A percentile compares a stretch with the other conserved stretches of the same genome.
Evolutionary conservation across 129 eudicot genomes (phyloP).

Genomic region (Deinandra increscens): DNA sequence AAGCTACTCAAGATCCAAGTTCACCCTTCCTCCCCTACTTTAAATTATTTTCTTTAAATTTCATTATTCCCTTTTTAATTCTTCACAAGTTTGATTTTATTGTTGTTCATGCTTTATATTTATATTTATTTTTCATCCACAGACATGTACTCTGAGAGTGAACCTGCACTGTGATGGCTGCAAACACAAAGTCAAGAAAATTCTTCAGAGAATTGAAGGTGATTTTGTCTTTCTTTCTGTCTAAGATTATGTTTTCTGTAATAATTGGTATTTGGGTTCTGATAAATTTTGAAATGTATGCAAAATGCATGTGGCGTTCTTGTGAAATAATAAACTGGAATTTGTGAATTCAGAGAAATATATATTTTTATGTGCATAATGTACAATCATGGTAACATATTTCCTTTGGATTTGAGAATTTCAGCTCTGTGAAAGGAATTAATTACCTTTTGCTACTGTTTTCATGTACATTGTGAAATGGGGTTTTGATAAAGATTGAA

Average conservation of each 20-base stretch:
- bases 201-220: slow-evolving; percentile 54
- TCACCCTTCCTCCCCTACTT: not conserved
- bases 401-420: slow-evolving; percentile 10
- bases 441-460: not conserved
- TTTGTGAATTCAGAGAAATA: not conserved
- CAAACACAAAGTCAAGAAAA: slow-evolving; percentile 52
- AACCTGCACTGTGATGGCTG: slow-evolving; percentile 56
- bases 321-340: slow-evolving; percentile 19
- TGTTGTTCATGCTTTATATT: not conserved
- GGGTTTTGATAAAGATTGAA: slow-evolving; percentile 22
- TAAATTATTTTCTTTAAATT: not conserved
- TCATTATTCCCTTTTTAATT: not conserved
- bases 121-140: not conserved
- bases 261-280: slow-evolving; percentile 7
- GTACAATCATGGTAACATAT: slow-evolving; percentile 9
- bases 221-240: not conserved
- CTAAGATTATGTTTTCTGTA: slow-evolving; percentile 18
- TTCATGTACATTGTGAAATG: slow-evolving; percentile 7
- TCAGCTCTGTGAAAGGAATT: not conserved
- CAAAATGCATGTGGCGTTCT: slow-evolving; percentile 11
- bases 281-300: slow-evolving; percentile 10
- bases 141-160: slow-evolving; percentile 46
- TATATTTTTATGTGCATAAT: slow-evolving; percentile 10
- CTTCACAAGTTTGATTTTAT: not conserved
- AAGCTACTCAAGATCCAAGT: slow-evolving; percentile 98